Percentiles rank a stretch among this genome's conserved stretches.
Conservation (phyloP, 352 stramenopile species). For the Nothophytophthora sp. region DNA sequence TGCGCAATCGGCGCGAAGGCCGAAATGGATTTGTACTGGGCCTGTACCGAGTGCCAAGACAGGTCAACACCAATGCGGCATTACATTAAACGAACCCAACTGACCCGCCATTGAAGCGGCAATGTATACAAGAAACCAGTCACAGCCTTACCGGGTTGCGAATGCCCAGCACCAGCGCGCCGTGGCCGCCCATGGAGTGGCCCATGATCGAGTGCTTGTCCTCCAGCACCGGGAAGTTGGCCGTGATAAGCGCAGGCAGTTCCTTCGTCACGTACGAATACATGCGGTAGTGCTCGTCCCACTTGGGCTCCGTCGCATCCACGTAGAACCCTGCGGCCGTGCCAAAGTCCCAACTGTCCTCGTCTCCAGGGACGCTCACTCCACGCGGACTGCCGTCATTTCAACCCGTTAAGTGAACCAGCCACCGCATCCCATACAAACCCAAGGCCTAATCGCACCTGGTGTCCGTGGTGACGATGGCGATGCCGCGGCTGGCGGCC, state of each 20-base stretch:
- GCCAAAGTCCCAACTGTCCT: conserved; percentile 97
- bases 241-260: conserved; percentile 88
- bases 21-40: conserved; percentile 92
- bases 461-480: conserved; percentile 97
- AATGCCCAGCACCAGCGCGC: conserved; percentile 95
- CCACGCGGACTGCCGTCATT: conserved; percentile 79
- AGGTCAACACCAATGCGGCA: not conserved
- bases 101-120: not conserved
- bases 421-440: no score
- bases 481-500: conserved; percentile 91
- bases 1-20: conserved; percentile 98
- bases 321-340: conserved; percentile 98
- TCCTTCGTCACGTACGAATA: conserved; percentile 97
- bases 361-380: conserved; percentile 90
- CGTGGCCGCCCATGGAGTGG: conserved; percentile 99
- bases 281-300: conserved; percentile 96
- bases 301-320: conserved; percentile 94
- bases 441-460: no score
- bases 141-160: conserved; percentile 62
- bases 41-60: conserved; percentile 18
- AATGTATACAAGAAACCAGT: not conserved
- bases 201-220: conserved; percentile 92
- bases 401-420: no score
- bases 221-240: conserved; percentile 85
- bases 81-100: not conserved